phyloP scores from a whole-genome alignment of 257 asterid genomes.

The Oldenlandia corymbosa region DNA sequence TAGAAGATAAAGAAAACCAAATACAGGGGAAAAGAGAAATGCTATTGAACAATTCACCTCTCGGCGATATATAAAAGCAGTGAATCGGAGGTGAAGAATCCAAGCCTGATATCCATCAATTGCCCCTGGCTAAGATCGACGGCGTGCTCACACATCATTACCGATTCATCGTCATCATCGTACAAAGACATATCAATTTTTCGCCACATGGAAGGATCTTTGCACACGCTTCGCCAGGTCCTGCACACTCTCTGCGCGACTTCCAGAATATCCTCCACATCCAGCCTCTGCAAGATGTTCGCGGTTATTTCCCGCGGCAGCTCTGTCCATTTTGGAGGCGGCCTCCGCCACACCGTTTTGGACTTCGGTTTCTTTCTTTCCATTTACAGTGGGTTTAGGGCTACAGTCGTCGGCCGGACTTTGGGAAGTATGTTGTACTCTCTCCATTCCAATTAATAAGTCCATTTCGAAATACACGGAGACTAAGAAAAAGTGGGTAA shows the following conservation, averaged over 20 bases:
- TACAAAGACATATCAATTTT: constrained; percentile 12
- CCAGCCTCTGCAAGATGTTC: constrained; percentile 41
- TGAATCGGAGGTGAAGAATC: constrained; percentile 11
- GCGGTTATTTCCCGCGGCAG: constrained; percentile 46
- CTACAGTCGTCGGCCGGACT: too few species aligned
- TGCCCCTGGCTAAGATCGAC: constrained; percentile 28
- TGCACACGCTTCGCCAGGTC: constrained; percentile 44
- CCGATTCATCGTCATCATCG: background rate
- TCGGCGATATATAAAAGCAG: constrained; percentile 22
- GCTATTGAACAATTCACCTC: constrained; percentile 17
- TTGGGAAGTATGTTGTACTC: too few species aligned
- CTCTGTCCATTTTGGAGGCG: constrained; percentile 42
- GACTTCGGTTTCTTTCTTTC: background rate
- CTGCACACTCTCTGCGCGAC: constrained; percentile 39
- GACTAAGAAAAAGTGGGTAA: too few species aligned
- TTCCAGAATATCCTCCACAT: constrained; percentile 33
- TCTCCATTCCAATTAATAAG: too few species aligned
- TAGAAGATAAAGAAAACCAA: too few species aligned
- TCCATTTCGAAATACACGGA: too few species aligned
- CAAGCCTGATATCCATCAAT: constrained; percentile 19
- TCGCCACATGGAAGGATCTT: constrained; percentile 37
- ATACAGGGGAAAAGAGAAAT: too few species aligned
- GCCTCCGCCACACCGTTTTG: constrained; percentile 8
- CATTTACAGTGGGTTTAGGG: too few species aligned
- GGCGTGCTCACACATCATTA: constrained; percentile 14